A percentile compares a stretch with the other conserved stretches of the same genome.
Evolutionary conservation across 1,284 basidiomycete species (phyloP).

Genomic region (Ustilago trichophora): DNA sequence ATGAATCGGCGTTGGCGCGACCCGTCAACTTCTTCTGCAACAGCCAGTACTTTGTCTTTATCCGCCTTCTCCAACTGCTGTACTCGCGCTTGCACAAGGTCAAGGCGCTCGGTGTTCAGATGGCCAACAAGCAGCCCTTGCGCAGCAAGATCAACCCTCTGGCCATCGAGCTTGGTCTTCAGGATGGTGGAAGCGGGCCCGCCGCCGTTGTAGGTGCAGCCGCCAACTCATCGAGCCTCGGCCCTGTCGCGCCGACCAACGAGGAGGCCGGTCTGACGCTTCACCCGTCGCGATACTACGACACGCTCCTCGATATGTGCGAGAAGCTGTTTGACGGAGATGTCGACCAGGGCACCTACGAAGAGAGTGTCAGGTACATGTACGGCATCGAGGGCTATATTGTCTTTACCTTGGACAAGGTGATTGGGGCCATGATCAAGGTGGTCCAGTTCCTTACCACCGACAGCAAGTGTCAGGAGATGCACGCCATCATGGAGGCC

Average conservation of each 20-base stretch:
- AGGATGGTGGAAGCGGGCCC: slow-evolving; percentile 69
- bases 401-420: slow-evolving; percentile 91
- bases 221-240: slow-evolving; percentile 36
- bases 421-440: slow-evolving; percentile 73
- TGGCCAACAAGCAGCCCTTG: slow-evolving; percentile 56
- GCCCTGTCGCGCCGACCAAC: slow-evolving; percentile 45
- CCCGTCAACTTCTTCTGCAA: slow-evolving; percentile 82
- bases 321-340: slow-evolving; percentile 93
- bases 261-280: slow-evolving; percentile 59
- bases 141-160: slow-evolving; percentile 71
- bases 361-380: slow-evolving; percentile 95
- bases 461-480: slow-evolving; percentile 84
- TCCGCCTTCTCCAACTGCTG: slow-evolving; percentile 81
- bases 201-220: slow-evolving; percentile 62
- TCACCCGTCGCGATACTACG: slow-evolving; percentile 75
- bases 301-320: slow-evolving; percentile 87
- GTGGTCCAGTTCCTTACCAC: slow-evolving; percentile 76
- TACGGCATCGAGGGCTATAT: slow-evolving; percentile 94
- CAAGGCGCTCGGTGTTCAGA: slow-evolving; percentile 74
- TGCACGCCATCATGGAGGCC: slow-evolving; percentile 78
- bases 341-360: slow-evolving; percentile 86
- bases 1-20: slow-evolving; percentile 24
- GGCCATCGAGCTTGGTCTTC: slow-evolving; percentile 74
- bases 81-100: slow-evolving; percentile 85
- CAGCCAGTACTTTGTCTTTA: slow-evolving; percentile 87